Conservation (phyloP, 2,329 filamentous ascomycete species). For the Fusarium paranaense region DNA sequence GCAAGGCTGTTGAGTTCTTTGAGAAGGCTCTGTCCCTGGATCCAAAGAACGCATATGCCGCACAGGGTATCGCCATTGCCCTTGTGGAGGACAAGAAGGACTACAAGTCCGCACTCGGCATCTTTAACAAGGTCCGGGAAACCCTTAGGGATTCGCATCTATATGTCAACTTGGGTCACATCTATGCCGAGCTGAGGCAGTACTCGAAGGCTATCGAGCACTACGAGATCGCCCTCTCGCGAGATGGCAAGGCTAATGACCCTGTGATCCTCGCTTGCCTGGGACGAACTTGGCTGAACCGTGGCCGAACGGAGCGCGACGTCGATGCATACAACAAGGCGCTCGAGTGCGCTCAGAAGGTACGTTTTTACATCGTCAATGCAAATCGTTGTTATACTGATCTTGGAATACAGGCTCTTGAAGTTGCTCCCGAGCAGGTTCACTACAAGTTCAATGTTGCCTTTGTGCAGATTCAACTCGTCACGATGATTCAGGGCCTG, state of each 20-base stretch:
- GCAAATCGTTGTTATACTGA: constrained; percentile 19
- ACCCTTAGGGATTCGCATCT: constrained; percentile 90
- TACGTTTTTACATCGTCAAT: constrained; percentile 48
- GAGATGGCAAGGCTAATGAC: constrained; percentile 80
- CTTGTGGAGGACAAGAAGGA: constrained; percentile 96
- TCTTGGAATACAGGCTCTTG: constrained; percentile 69
- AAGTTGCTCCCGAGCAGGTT: constrained; percentile 82
- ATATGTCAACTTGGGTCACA: constrained; percentile 92
- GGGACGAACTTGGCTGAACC: constrained; percentile 87
- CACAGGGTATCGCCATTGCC: constrained; percentile 94
- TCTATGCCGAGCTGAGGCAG: constrained; percentile 90
- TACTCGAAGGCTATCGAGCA: constrained; percentile 92
- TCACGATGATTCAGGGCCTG: constrained; percentile 80
- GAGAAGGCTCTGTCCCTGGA: constrained; percentile 97
- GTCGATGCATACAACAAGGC: constrained; percentile 68
- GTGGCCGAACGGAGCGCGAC: constrained; percentile 73
- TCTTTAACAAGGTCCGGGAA: constrained; percentile 91
- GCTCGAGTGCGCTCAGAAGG: constrained; percentile 72
- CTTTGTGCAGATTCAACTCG: constrained; percentile 95
- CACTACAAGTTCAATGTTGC: constrained; percentile 98
- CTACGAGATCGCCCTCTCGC: constrained; percentile 87
- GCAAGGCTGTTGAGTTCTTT: constrained; percentile 96
- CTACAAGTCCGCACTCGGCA: constrained; percentile 81
- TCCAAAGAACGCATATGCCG: constrained; percentile 93
- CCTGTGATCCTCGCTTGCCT: constrained; percentile 85